Evolutionary conservation across 2,329 filamentous ascomycete species (phyloP).

Genomic region (Colletotrichum tamarilloi): DNA sequence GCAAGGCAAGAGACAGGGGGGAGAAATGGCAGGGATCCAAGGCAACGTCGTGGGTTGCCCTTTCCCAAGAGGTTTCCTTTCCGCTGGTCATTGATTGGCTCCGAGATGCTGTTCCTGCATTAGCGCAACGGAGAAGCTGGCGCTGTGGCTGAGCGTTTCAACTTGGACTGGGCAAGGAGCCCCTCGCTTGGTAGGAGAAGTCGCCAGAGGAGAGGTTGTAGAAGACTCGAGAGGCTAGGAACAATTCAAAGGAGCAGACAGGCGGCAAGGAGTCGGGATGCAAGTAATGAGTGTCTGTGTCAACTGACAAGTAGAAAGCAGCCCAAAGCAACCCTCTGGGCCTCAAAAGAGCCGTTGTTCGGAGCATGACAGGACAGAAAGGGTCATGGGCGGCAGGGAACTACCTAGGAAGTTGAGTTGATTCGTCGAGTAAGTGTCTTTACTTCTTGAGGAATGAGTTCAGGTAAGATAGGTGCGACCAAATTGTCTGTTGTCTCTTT

Average conservation of each 20-base stretch:
- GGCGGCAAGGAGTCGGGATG: neutral
- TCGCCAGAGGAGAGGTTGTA: neutral
- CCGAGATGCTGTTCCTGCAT: slow-evolving; percentile 32
- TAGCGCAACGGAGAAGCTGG: slow-evolving; percentile 21
- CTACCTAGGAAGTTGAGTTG: neutral
- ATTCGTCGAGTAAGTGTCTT: neutral
- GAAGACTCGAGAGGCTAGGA: neutral
- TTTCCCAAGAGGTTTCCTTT: slow-evolving; percentile 29
- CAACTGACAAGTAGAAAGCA: neutral
- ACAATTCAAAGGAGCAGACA: neutral
- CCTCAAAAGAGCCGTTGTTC: neutral
- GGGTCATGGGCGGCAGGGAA: neutral
- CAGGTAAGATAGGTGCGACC: neutral
- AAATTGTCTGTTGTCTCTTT: slow-evolving; percentile 9
- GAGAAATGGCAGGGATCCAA: neutral
- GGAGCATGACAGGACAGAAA: neutral
- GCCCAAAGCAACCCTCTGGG: neutral
- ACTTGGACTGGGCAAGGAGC: slow-evolving; percentile 23
- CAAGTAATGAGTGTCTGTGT: neutral
- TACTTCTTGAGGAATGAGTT: neutral
- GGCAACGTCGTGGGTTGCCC: neutral
- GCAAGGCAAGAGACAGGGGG: neutral
- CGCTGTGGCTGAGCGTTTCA: slow-evolving; percentile 38
- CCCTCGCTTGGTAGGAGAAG: neutral
- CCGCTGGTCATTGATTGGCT: slow-evolving; percentile 17